A percentile compares a stretch with the other conserved stretches of the same genome.
These are phyloP conservation scores for Penicillium arizonense DNA, from an alignment of 495 filamentous ascomycete genomes.

Conservation along the genomic window DNA sequence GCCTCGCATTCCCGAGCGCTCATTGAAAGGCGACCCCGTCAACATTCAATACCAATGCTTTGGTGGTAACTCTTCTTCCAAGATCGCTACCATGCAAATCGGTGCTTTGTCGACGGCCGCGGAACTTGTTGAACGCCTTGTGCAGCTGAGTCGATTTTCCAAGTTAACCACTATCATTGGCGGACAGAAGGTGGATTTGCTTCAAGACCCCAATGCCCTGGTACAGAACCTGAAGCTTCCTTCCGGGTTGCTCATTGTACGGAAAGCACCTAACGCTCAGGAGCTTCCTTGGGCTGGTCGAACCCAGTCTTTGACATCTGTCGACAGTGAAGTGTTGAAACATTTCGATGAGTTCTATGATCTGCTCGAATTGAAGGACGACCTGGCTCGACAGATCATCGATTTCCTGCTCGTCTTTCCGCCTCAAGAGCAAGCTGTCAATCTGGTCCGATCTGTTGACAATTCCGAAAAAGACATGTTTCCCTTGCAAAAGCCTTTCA, in stretches of 20 bases:
- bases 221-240: slow-evolving; percentile 46
- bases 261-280: slow-evolving; percentile 39
- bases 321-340: slow-evolving; percentile 75
- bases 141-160: slow-evolving; percentile 66
- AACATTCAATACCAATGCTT: slow-evolving; percentile 73
- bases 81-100: slow-evolving; percentile 57
- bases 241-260: slow-evolving; percentile 61
- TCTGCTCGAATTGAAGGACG: slow-evolving; percentile 73
- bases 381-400: slow-evolving; percentile 70
- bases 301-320: slow-evolving; percentile 39
- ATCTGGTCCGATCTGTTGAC: slow-evolving; percentile 54
- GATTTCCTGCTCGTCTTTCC: slow-evolving; percentile 73
- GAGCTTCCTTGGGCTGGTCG: slow-evolving; percentile 25
- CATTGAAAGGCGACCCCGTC: slow-evolving; percentile 57
- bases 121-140: slow-evolving; percentile 62
- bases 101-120: slow-evolving; percentile 68
- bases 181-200: slow-evolving; percentile 50
- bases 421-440: slow-evolving; percentile 59
- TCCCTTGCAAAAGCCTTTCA: slow-evolving; percentile 67
- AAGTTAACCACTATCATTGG: slow-evolving; percentile 56
- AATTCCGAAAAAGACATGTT: slow-evolving; percentile 59
- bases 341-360: slow-evolving; percentile 86
- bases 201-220: slow-evolving; percentile 33
- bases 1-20: slow-evolving; percentile 36
- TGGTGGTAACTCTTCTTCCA: slow-evolving; percentile 54